Evolutionary conservation across 2,329 filamentous ascomycete genomes (phyloP).

Genomic region (Aspergillus quadricinctus): DNA sequence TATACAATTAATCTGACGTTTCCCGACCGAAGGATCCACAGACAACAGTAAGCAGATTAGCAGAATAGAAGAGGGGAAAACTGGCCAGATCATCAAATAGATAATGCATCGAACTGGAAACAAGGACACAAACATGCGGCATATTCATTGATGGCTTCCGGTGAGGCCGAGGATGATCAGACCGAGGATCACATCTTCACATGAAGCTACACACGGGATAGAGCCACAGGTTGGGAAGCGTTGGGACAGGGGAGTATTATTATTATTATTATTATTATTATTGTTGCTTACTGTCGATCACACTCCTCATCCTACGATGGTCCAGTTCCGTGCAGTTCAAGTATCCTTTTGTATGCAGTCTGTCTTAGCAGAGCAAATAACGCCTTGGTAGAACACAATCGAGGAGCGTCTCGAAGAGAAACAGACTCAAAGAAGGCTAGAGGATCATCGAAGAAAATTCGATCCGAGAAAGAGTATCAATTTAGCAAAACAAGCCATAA

Average conservation of each 20-base stretch:
- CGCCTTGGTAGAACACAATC: neutral
- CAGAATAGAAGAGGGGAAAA: neutral
- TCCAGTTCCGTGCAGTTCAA: neutral
- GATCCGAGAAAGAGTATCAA: constrained; percentile 14
- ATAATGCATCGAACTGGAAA: neutral
- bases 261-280: no score
- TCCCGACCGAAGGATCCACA: neutral
- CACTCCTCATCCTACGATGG: neutral
- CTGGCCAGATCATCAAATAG: neutral
- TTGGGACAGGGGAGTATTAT: neutral
- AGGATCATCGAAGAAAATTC: neutral
- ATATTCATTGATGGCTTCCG: neutral
- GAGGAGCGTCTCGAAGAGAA: neutral
- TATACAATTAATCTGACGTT: neutral
- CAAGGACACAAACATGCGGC: neutral
- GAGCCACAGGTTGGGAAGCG: neutral
- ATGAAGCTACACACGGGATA: neutral
- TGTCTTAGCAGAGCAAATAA: neutral
- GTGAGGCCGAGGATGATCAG: neutral
- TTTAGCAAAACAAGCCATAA: constrained; percentile 12
- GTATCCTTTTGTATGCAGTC: neutral
- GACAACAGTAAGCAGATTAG: no score
- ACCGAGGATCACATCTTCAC: neutral
- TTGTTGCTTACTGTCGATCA: neutral
- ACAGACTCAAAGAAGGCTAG: neutral